phyloP scores from a whole-genome alignment of 2,329 filamentous ascomycete genomes.

The Ramularia collo-cygni region DNA sequence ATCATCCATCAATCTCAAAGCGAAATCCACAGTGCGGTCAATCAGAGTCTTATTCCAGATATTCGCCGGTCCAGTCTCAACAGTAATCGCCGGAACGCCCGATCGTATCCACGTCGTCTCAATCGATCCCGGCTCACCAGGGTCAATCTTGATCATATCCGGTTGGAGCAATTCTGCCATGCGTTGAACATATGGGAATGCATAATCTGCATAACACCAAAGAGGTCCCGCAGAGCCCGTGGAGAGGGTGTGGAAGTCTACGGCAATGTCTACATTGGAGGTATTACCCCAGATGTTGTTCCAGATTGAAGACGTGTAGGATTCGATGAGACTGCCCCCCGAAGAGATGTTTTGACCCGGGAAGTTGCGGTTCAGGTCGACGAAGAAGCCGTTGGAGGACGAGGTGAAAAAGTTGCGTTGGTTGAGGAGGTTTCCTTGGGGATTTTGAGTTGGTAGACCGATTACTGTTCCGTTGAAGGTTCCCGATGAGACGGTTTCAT shows the following conservation, averaged over 20 bases:
- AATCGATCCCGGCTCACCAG: conserved; percentile 34
- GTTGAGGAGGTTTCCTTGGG: conserved; percentile 35
- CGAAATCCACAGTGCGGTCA: conserved; percentile 28
- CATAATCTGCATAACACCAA: conserved; percentile 36
- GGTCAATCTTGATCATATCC: conserved; percentile 35
- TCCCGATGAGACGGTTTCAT: conserved; percentile 29
- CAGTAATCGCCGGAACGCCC: conserved; percentile 32
- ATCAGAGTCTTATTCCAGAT: conserved; percentile 33
- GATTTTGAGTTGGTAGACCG: conserved; percentile 34
- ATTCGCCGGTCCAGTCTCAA: conserved; percentile 35
- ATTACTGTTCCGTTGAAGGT: conserved; percentile 28
- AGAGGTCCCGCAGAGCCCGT: conserved; percentile 33
- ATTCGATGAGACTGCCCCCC: conserved; percentile 14
- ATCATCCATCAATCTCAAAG: conserved; percentile 26
- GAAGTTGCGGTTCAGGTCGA: conserved; percentile 53
- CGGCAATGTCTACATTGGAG: conserved; percentile 33
- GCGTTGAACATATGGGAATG: conserved; percentile 32
- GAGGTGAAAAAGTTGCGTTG: conserved; percentile 34
- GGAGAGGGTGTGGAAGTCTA: conserved; percentile 34
- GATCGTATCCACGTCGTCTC: conserved; percentile 34
- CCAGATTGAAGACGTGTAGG: conserved; percentile 32
- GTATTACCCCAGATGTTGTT: conserved; percentile 34
- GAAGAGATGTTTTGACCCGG: conserved; percentile 43
- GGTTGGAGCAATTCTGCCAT: conserved; percentile 35
- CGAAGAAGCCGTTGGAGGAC: conserved; percentile 46